Conservation (phyloP, 495 filamentous ascomycete genomes). For the Copromyces sp. region DNA sequence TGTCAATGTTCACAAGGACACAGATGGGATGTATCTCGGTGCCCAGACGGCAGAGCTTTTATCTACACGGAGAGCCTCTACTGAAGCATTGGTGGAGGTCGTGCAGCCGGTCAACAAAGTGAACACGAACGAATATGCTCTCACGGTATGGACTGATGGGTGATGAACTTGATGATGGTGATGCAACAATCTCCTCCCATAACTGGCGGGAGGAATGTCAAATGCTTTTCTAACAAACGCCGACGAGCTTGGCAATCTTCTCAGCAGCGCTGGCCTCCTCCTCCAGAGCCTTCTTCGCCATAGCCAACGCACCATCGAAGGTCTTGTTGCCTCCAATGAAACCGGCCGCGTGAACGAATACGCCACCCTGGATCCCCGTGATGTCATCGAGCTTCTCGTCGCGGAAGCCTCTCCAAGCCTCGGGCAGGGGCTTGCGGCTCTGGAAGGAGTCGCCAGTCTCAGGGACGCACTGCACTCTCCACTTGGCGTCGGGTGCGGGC, state of each 20-base stretch:
- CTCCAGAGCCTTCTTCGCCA: constrained; percentile 63
- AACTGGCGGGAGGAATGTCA: neutral
- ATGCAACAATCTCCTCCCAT: neutral
- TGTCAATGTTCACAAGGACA: neutral
- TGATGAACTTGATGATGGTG: neutral
- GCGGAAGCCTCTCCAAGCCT: constrained; percentile 80
- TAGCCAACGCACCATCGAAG: constrained; percentile 75
- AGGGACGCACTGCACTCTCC: constrained; percentile 86
- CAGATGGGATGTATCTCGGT: neutral
- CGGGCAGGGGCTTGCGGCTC: constrained; percentile 81
- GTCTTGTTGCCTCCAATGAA: constrained; percentile 95
- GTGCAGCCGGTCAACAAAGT: neutral
- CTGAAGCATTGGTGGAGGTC: neutral
- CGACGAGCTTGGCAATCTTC: neutral
- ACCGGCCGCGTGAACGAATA: constrained; percentile 89
- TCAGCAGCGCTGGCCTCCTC: neutral
- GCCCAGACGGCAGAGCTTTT: neutral
- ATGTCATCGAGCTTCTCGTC: constrained; percentile 73
- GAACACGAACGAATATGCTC: neutral
- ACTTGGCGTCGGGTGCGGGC: constrained; percentile 57
- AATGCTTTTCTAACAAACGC: neutral
- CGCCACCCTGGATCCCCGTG: constrained; percentile 60
- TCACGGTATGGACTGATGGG: neutral
- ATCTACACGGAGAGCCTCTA: neutral
- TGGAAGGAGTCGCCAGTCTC: constrained; percentile 72